These are phyloP conservation scores for Daldinia decipiens DNA, from an alignment of 495 filamentous ascomycete species.

Conservation along the genomic window DNA sequence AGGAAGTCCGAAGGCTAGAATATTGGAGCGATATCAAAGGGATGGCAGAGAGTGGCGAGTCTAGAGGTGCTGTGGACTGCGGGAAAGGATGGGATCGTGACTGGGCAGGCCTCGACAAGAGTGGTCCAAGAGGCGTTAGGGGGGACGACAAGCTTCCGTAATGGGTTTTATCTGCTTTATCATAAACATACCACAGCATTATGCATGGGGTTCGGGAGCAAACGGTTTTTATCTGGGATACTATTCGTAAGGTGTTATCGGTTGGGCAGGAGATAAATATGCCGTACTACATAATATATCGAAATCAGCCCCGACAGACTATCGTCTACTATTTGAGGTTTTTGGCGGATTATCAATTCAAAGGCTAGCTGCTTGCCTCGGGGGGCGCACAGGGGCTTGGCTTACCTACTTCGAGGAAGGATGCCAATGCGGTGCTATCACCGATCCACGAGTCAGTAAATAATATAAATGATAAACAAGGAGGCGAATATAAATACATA, in stretches of 20 bases:
- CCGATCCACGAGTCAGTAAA: no score
- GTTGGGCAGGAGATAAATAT: background rate
- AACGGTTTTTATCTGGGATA: conserved; percentile 25
- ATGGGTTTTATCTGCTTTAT: conserved; percentile 2
- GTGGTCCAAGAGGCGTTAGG: conserved; percentile 46
- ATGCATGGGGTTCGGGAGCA: conserved; percentile 20
- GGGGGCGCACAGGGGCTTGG: background rate
- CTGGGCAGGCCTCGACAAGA: conserved; percentile 58
- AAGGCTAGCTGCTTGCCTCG: background rate
- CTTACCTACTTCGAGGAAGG: background rate
- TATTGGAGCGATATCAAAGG: conserved; percentile 80
- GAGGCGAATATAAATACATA: background rate
- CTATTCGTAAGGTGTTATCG: conserved; percentile 13
- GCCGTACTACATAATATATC: conserved; percentile 3
- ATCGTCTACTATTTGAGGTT: background rate
- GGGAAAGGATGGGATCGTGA: conserved; percentile 57
- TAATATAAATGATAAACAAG: background rate
- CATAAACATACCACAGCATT: conserved; percentile 18
- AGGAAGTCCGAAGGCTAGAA: conserved; percentile 72
- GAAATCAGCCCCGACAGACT: background rate
- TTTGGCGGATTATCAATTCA: background rate
- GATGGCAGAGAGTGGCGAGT: conserved; percentile 65
- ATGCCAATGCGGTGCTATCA: background rate
- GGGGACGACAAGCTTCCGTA: conserved; percentile 26
- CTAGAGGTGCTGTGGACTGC: conserved; percentile 56